These are phyloP conservation scores for Choiromyces venosus DNA, from an alignment of 495 filamentous ascomycete genomes.

Conservation along the genomic window DNA sequence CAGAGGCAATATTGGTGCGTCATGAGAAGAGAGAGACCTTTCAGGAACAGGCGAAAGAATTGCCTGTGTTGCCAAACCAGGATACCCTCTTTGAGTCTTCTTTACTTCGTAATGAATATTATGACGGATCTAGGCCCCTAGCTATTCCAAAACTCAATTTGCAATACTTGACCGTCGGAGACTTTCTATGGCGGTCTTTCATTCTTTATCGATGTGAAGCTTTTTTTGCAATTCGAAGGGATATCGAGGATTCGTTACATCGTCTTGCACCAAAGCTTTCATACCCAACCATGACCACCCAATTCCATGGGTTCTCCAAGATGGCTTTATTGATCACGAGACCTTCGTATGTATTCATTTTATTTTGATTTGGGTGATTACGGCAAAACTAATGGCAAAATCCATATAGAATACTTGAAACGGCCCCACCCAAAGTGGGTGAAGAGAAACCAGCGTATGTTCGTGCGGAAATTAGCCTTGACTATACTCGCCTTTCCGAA, in stretches of 20 bases:
- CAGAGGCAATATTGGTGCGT: constrained; percentile 69
- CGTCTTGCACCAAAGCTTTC: constrained; percentile 66
- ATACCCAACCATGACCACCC: constrained; percentile 56
- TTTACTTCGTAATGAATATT: constrained; percentile 78
- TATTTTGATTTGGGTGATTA: background rate
- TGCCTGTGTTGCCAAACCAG: constrained; percentile 79
- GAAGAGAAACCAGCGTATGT: constrained; percentile 78
- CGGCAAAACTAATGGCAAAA: constrained; percentile 26
- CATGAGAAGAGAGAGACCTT: constrained; percentile 78
- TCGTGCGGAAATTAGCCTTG: constrained; percentile 79
- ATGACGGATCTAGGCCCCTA: constrained; percentile 81
- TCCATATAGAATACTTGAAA: constrained; percentile 61
- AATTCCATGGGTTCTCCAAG: constrained; percentile 78
- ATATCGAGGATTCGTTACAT: constrained; percentile 76
- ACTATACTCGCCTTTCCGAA: constrained; percentile 70
- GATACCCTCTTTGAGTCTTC: constrained; percentile 74
- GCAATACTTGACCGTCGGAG: constrained; percentile 89
- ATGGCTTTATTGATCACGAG: constrained; percentile 86
- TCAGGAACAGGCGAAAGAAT: constrained; percentile 65
- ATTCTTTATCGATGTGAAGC: constrained; percentile 83
- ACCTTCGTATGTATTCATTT: constrained; percentile 53
- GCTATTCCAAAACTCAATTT: constrained; percentile 93
- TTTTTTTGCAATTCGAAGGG: constrained; percentile 88
- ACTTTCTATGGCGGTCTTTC: constrained; percentile 92
- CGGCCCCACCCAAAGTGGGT: constrained; percentile 77